phyloP scores from a whole-genome alignment of 352 stramenopile species.

The Pythium brassicae region DNA sequence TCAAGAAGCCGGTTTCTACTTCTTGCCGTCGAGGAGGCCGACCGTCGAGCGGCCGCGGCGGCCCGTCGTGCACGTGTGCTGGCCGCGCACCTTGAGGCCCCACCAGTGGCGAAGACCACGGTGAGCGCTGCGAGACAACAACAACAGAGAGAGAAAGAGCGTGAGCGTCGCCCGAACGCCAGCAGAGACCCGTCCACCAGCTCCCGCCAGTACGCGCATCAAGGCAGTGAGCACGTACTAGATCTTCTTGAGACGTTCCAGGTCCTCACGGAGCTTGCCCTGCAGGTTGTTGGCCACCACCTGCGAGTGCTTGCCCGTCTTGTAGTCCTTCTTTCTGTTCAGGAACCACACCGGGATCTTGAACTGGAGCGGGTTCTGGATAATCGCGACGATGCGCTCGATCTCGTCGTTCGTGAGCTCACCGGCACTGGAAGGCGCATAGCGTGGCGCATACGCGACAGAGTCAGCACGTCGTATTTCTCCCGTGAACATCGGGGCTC shows the following conservation, averaged over 20 bases:
- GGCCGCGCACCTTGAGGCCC: constrained; percentile 98
- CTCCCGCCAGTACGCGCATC: not conserved
- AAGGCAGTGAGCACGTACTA: constrained; percentile 30
- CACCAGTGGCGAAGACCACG: constrained; percentile 99
- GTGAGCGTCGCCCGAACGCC: not conserved
- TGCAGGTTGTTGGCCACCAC: constrained; percentile 98
- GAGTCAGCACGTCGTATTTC: not conserved
- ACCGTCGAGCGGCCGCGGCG: constrained; percentile 86
- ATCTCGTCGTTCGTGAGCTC: constrained; percentile 99
- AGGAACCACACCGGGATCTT: constrained; percentile 99
- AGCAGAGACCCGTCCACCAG: too few species aligned
- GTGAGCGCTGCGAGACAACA: constrained; percentile 65
- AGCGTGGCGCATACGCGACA: not conserved
- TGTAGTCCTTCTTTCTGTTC: constrained; percentile 99
- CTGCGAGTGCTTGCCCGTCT: constrained; percentile 99
- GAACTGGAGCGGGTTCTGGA: constrained; percentile 99
- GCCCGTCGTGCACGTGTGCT: constrained; percentile 99
- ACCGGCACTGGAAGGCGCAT: constrained; percentile 69
- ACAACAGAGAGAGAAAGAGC: constrained; percentile 8
- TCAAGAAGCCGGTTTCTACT: constrained; percentile 52
- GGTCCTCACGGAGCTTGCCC: constrained; percentile 98
- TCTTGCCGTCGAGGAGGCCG: constrained; percentile 72
- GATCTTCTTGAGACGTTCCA: constrained; percentile 99
- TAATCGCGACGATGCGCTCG: constrained; percentile 99
- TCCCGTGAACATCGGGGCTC: not conserved